A percentile compares a stretch with the other conserved stretches of the same genome.
phyloP scores from a whole-genome alignment of 495 filamentous ascomycete genomes.

The Aspergillus sclerotiicarbonarius region DNA sequence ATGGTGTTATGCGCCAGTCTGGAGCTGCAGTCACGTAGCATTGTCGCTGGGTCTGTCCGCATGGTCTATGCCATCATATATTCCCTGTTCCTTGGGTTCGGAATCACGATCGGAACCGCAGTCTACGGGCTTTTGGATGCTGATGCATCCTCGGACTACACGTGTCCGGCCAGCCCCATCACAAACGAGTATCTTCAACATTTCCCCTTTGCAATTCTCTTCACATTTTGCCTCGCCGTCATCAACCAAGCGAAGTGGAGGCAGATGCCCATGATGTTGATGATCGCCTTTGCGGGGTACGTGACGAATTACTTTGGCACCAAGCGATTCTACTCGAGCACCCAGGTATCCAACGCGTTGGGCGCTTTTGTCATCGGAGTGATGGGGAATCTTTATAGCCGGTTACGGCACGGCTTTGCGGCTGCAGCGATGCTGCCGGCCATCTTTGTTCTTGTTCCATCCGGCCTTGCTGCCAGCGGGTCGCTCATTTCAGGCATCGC shows the following conservation, averaged over 20 bases:
- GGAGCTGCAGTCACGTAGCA: conserved; percentile 81
- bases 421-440: conserved; percentile 87
- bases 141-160: conserved; percentile 70
- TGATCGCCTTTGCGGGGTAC: conserved; percentile 83
- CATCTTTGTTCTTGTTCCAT: conserved; percentile 93
- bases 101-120: conserved; percentile 90
- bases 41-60: conserved; percentile 87
- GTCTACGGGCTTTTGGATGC: conserved; percentile 81
- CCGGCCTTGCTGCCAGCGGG: conserved; percentile 80
- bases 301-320: conserved; percentile 80
- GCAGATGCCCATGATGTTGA: conserved; percentile 81
- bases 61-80: conserved; percentile 98
- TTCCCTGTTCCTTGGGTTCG: conserved; percentile 93
- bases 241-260: conserved; percentile 91
- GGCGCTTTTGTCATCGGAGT: conserved; percentile 86
- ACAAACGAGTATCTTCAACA: conserved; percentile 44
- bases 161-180: conserved; percentile 59
- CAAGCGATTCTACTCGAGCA: conserved; percentile 68
- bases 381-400: conserved; percentile 82
- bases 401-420: conserved; percentile 79
- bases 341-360: conserved; percentile 75
- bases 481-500: conserved; percentile 80
- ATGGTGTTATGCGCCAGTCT: conserved; percentile 78
- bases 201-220: conserved; percentile 75
- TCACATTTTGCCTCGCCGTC: conserved; percentile 76